phyloP scores from a whole-genome alignment of 805 yeast species.

The Metschnikowia amazonensis region DNA sequence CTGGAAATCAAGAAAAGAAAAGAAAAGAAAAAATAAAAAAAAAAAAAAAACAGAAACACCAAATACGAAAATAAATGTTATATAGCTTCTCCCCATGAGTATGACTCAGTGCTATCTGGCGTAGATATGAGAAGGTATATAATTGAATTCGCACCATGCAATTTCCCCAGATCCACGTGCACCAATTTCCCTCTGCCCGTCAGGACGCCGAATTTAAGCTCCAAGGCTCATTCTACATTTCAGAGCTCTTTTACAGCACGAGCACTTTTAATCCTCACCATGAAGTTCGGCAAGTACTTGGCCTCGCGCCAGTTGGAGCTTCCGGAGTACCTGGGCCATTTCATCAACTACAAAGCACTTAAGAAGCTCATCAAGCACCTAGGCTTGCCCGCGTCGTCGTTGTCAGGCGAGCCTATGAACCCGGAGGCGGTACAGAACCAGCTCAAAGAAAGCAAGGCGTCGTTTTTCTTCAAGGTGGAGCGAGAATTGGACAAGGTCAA shows the following conservation, averaged over 20 bases:
- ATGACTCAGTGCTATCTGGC: too few species aligned
- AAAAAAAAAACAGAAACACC: too few species aligned
- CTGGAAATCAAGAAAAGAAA: too few species aligned
- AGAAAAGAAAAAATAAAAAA: too few species aligned
- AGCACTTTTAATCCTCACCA: constrained; percentile 7
- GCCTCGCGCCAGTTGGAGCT: constrained; percentile 92
- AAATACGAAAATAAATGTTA: too few species aligned
- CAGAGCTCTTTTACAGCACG: neutral
- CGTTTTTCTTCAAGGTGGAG: constrained; percentile 84
- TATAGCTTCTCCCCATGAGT: too few species aligned
- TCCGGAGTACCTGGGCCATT: constrained; percentile 91
- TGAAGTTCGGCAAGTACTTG: constrained; percentile 94
- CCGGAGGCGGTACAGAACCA: constrained; percentile 33
- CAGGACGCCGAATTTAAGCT: neutral
- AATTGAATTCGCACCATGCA: constrained; percentile 1
- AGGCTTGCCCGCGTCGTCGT: constrained; percentile 41
- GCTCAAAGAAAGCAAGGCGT: constrained; percentile 86
- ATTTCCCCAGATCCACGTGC: constrained; percentile 7
- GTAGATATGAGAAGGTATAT: neutral
- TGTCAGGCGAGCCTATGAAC: constrained; percentile 18
- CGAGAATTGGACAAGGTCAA: constrained; percentile 95
- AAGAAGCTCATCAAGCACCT: constrained; percentile 87
- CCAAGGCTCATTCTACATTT: neutral
- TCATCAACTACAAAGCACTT: constrained; percentile 90
- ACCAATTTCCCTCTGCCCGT: constrained; percentile 2